These are phyloP conservation scores for Aspergillus biplanus DNA, from an alignment of 495 filamentous ascomycete species.

Conservation along the genomic window DNA sequence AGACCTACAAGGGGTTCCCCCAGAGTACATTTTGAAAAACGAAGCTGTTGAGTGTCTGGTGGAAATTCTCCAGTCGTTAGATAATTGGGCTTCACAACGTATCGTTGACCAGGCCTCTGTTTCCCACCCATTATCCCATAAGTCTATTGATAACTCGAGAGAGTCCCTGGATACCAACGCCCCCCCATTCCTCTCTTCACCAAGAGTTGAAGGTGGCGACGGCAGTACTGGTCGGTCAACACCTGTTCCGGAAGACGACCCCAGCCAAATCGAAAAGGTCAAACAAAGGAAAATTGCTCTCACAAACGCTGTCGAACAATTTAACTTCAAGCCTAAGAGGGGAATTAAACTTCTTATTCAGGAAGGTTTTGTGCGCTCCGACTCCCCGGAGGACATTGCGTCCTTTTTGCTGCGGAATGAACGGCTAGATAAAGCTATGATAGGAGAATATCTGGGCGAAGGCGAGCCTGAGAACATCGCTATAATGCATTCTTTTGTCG, in stretches of 20 bases:
- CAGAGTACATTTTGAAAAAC: conserved; percentile 86
- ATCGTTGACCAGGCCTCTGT: conserved; percentile 61
- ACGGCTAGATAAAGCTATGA: conserved; percentile 81
- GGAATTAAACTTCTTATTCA: conserved; percentile 83
- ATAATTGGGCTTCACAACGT: conserved; percentile 87
- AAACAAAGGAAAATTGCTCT: conserved; percentile 93
- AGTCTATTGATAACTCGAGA: conserved; percentile 75
- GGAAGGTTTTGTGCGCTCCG: conserved; percentile 82
- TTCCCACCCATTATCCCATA: conserved; percentile 57
- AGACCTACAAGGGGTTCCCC: conserved; percentile 66
- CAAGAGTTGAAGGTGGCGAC: conserved; percentile 54
- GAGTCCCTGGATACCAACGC: conserved; percentile 75
- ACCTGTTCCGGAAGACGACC: conserved; percentile 83
- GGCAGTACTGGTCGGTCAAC: conserved; percentile 71
- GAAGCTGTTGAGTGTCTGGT: conserved; percentile 87
- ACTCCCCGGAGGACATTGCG: conserved; percentile 80
- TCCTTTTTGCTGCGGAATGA: conserved; percentile 76
- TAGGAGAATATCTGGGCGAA: conserved; percentile 95
- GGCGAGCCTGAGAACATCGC: conserved; percentile 89
- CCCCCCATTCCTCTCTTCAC: conserved; percentile 53
- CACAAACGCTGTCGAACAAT: conserved; percentile 83
- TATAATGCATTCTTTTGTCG: conserved; percentile 98
- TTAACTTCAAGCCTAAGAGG: conserved; percentile 98
- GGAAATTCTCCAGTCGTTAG: conserved; percentile 82
- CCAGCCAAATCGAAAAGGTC: conserved; percentile 85